phyloP scores from a whole-genome alignment of 2,329 filamentous ascomycete genomes.

The Tolypocladium paradoxum region DNA sequence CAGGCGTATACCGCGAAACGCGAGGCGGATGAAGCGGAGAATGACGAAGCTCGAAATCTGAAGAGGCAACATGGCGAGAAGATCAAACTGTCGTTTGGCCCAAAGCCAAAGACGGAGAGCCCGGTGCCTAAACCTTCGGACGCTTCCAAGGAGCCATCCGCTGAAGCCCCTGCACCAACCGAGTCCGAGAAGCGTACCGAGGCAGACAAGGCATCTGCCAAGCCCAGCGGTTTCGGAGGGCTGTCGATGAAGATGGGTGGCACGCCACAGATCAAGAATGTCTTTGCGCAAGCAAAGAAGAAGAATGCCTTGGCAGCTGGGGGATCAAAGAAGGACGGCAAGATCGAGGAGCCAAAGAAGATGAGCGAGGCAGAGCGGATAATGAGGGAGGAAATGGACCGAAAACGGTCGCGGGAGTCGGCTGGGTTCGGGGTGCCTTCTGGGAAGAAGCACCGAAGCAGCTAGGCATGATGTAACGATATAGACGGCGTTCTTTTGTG shows the following conservation, averaged over 20 bases:
- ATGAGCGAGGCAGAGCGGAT: slow-evolving; percentile 84
- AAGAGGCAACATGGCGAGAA: slow-evolving; percentile 63
- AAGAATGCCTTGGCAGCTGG: slow-evolving; percentile 55
- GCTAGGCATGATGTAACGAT: slow-evolving; percentile 1
- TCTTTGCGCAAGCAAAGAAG: slow-evolving; percentile 58
- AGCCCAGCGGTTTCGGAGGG: slow-evolving; percentile 21
- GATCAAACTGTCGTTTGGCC: slow-evolving; percentile 59
- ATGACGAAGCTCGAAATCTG: slow-evolving; percentile 33
- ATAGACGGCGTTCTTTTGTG: slow-evolving; percentile 7
- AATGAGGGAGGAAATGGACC: slow-evolving; percentile 76
- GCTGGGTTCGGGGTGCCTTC: slow-evolving; percentile 34
- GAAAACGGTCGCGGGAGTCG: slow-evolving; percentile 47
- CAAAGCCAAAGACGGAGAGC: slow-evolving; percentile 20
- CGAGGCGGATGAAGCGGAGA: slow-evolving; percentile 27
- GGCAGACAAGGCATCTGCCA: slow-evolving; percentile 12
- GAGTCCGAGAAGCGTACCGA: slow-evolving; percentile 5
- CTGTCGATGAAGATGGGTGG: slow-evolving; percentile 55
- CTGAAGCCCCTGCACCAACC: slow-evolving; percentile 10
- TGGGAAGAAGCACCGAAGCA: slow-evolving; percentile 40
- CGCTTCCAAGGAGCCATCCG: slow-evolving; percentile 6
- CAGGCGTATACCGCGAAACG: slow-evolving; percentile 37
- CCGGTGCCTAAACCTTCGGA: neutral
- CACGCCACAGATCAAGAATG: slow-evolving; percentile 64
- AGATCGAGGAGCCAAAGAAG: slow-evolving; percentile 58
- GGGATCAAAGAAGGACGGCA: slow-evolving; percentile 49